These are phyloP conservation scores for Aurinia saxatilis DNA, from an alignment of 345 rosid species.

Conservation along the genomic window DNA sequence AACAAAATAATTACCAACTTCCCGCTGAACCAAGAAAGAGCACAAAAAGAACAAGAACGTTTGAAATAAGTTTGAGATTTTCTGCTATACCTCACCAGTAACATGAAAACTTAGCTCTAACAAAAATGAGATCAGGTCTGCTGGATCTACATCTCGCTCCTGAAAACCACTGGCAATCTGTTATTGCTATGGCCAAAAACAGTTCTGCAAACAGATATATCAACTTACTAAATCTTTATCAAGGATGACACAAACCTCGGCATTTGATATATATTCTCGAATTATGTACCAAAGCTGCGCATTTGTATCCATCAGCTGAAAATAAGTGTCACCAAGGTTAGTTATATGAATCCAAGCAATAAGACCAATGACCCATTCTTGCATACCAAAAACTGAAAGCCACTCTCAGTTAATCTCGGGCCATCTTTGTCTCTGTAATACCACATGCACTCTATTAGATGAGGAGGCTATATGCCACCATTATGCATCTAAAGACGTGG, in stretches of 20 bases:
- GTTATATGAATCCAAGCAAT: slow-evolving; percentile 2
- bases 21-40: not conserved
- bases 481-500: slow-evolving; percentile 5
- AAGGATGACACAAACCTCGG: slow-evolving; percentile 53
- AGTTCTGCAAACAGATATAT: slow-evolving; percentile 4
- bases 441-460: slow-evolving; percentile 1
- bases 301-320: slow-evolving; percentile 97
- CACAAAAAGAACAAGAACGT: not conserved
- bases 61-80: not conserved
- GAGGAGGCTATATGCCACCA: slow-evolving; percentile 6
- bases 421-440: slow-evolving; percentile 69
- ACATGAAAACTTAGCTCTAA: slow-evolving; percentile 96
- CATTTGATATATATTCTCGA: slow-evolving; percentile 90
- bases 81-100: slow-evolving; percentile 65
- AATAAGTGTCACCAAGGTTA: slow-evolving; percentile 18
- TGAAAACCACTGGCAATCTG: slow-evolving; percentile 29
- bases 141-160: slow-evolving; percentile 82
- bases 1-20: slow-evolving; percentile 1
- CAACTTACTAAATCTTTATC: slow-evolving; percentile 7
- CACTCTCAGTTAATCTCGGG: slow-evolving; percentile 82
- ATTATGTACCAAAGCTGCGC: slow-evolving; percentile 96
- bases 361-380: slow-evolving; percentile 15
- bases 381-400: slow-evolving; percentile 97
- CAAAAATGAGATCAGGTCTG: slow-evolving; percentile 85
- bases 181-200: not conserved